Evolutionary conservation across 345 rosid genomes (phyloP).

Genomic region (Isatis tinctoria): DNA sequence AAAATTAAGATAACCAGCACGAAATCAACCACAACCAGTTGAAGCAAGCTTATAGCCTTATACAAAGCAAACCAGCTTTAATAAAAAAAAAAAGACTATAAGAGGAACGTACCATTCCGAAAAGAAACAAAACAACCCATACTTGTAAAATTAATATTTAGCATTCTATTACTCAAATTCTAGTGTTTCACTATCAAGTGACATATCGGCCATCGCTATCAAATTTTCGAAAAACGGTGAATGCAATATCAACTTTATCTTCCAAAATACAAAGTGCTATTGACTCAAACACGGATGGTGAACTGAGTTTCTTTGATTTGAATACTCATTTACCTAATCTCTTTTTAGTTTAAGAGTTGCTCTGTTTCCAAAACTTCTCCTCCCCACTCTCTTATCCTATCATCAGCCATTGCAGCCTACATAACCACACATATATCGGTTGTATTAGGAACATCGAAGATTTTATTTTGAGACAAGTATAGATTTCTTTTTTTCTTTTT

Average conservation of each 20-base stretch:
- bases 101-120: not conserved
- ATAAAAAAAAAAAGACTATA: too few relatives aligned
- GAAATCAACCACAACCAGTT: too few relatives aligned
- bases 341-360: conserved; percentile 3
- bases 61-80: too few relatives aligned
- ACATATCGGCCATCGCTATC: not conserved
- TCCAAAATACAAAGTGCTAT: not conserved
- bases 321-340: not conserved
- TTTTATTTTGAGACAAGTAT: not conserved
- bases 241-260: not conserved
- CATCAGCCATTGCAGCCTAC: conserved; percentile 68
- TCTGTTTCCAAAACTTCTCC: conserved; percentile 29
- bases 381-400: conserved; percentile 66
- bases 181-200: not conserved
- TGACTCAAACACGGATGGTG: not conserved
- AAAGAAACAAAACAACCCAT: not conserved
- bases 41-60: too few relatives aligned
- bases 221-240: not conserved
- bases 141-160: not conserved
- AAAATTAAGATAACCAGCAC: too few relatives aligned
- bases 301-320: not conserved
- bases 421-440: not conserved
- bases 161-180: not conserved
- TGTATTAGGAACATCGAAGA: not conserved
- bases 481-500: not conserved